A percentile compares a stretch with the other conserved stretches of the same genome.
Conservation (phyloP, 164 flowering plant genomes). For the Vitis cinerea region DNA sequence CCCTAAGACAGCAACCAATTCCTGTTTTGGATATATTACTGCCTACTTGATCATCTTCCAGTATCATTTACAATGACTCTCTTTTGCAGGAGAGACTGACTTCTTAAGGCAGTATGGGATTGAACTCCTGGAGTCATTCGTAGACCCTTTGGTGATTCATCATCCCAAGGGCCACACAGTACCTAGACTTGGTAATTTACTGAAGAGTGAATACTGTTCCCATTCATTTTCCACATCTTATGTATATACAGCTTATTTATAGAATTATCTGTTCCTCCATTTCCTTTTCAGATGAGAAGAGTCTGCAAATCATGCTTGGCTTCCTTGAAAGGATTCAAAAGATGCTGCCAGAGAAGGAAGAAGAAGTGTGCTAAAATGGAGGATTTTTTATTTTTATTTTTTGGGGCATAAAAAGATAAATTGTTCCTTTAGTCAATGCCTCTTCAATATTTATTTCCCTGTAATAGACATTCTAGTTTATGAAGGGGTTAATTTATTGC, state of each 20-base stretch:
- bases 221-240: neutral
- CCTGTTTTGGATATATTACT: too few relatives aligned
- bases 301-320: constrained; percentile 16
- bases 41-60: too few relatives aligned
- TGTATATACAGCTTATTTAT: neutral
- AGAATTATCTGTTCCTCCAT: neutral
- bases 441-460: too few relatives aligned
- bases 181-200: constrained; percentile 33
- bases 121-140: constrained; percentile 37
- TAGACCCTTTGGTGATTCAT: constrained; percentile 33
- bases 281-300: constrained; percentile 32
- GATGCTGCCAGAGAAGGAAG: constrained; percentile 11
- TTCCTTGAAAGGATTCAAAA: constrained; percentile 27
- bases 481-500: too few relatives aligned
- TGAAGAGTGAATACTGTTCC: neutral
- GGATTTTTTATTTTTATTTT: too few relatives aligned
- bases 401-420: too few relatives aligned
- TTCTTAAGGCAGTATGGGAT: constrained; percentile 47
- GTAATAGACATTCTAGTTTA: too few relatives aligned
- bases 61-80: too few relatives aligned
- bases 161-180: constrained; percentile 47
- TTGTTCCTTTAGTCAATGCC: too few relatives aligned
- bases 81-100: constrained; percentile 49
- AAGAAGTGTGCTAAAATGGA: neutral
- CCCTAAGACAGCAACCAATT: too few relatives aligned